Conservation (phyloP, 495 filamentous ascomycete genomes). For the Penicillium psychrofluorescens region DNA sequence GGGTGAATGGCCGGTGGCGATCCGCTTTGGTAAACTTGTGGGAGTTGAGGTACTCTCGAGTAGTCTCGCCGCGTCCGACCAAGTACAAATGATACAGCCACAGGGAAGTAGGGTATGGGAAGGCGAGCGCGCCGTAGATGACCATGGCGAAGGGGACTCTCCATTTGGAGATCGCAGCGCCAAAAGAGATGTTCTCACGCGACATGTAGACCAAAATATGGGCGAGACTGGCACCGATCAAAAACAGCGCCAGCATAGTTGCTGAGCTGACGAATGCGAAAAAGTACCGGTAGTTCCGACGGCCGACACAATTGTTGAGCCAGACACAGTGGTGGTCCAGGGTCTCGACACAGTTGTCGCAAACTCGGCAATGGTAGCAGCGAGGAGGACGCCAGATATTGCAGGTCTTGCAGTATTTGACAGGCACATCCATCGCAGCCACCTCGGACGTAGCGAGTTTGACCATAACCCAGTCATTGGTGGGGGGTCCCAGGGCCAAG, state of each 20-base stretch:
- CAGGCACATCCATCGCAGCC: slow-evolving; percentile 91
- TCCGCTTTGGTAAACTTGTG: slow-evolving; percentile 91
- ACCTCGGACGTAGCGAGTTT: slow-evolving; percentile 64
- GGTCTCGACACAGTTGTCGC: slow-evolving; percentile 95
- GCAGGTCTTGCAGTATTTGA: slow-evolving; percentile 96
- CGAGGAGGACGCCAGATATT: slow-evolving; percentile 93
- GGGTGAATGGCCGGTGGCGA: slow-evolving; percentile 83
- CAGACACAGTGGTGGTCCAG: slow-evolving; percentile 98
- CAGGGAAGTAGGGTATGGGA: slow-evolving; percentile 77
- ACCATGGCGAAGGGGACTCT: slow-evolving; percentile 85
- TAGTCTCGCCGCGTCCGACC: slow-evolving; percentile 85
- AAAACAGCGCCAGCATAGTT: slow-evolving; percentile 68
- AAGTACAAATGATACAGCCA: slow-evolving; percentile 86
- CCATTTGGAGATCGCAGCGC: slow-evolving; percentile 55
- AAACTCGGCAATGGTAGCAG: slow-evolving; percentile 92
- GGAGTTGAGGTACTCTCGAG: slow-evolving; percentile 88
- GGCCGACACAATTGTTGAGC: slow-evolving; percentile 97
- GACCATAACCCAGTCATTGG: slow-evolving; percentile 85
- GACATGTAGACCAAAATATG: slow-evolving; percentile 70
- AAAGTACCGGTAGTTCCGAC: slow-evolving; percentile 97
- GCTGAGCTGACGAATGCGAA: slow-evolving; percentile 76
- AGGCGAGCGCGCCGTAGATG: slow-evolving; percentile 67
- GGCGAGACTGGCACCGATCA: slow-evolving; percentile 66
- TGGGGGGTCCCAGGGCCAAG: slow-evolving; percentile 69
- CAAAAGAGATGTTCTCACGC: slow-evolving; percentile 55